A percentile compares a stretch with the other conserved stretches of the same genome.
phyloP scores from a whole-genome alignment of 371 early-diverging fungal genomes.

The Mucor plumbeus region DNA sequence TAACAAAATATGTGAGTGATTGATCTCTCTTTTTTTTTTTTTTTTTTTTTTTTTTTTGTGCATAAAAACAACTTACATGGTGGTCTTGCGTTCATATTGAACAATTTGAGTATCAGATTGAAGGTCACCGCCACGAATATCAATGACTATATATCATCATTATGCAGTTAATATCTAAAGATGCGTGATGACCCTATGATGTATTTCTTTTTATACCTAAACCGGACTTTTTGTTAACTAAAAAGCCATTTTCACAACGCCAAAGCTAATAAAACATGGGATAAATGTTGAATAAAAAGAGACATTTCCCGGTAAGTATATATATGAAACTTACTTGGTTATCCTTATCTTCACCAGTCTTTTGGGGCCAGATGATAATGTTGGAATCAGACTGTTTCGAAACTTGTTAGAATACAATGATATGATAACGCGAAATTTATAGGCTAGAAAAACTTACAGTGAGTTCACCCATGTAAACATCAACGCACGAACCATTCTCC shows the following conservation, averaged over 20 bases:
- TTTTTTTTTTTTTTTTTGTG: too few species aligned
- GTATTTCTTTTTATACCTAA: conserved; percentile 34
- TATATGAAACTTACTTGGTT: conserved; percentile 36
- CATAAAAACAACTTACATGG: conserved; percentile 32
- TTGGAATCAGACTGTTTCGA: conserved; percentile 40
- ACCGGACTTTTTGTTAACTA: conserved; percentile 53
- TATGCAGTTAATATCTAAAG: background rate
- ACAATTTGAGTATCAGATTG: conserved; percentile 33
- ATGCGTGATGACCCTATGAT: background rate
- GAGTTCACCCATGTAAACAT: conserved; percentile 37
- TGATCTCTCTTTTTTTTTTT: too few species aligned
- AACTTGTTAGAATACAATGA: background rate
- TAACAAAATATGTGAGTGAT: background rate
- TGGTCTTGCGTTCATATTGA: conserved; percentile 49
- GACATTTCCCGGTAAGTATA: background rate
- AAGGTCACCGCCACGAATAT: conserved; percentile 54
- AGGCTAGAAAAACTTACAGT: conserved; percentile 13
- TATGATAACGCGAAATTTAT: background rate
- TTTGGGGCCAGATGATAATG: conserved; percentile 55
- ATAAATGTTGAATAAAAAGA: background rate
- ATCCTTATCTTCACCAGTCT: conserved; percentile 31
- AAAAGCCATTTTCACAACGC: conserved; percentile 54
- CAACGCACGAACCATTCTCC: conserved; percentile 16
- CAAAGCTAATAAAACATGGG: conserved; percentile 37
- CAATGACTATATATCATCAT: conserved; percentile 36